phyloP scores from a whole-genome alignment of 139 green algal species.

The Picochlorum sp. region DNA sequence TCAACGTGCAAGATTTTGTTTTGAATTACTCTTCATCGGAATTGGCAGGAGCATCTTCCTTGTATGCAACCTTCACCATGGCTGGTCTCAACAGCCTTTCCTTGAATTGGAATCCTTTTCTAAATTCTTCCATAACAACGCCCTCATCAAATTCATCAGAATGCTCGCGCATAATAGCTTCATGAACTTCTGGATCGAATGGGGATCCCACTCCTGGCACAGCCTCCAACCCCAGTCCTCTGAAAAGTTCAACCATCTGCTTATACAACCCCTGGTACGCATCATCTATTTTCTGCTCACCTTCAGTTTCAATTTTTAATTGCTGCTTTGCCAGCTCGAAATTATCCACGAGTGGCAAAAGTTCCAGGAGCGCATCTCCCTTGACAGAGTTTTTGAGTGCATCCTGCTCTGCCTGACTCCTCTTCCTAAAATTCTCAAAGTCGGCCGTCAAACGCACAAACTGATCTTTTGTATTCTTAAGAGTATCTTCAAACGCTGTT shows the following conservation, averaged over 20 bases:
- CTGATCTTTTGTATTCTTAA: slow-evolving; percentile 56
- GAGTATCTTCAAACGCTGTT: slow-evolving; percentile 12
- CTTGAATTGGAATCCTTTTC: slow-evolving; percentile 82
- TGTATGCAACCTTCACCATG: slow-evolving; percentile 90
- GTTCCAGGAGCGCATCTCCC: slow-evolving; percentile 59
- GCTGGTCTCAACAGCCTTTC: slow-evolving; percentile 82
- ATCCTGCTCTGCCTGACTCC: slow-evolving; percentile 71
- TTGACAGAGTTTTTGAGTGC: slow-evolving; percentile 43
- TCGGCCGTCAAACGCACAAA: slow-evolving; percentile 87
- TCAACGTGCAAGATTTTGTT: neutral
- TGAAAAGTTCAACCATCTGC: slow-evolving; percentile 90
- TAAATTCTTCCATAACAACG: slow-evolving; percentile 85
- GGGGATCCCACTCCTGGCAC: slow-evolving; percentile 66
- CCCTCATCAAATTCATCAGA: slow-evolving; percentile 65
- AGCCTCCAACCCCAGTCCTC: slow-evolving; percentile 70
- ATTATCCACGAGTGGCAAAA: slow-evolving; percentile 92
- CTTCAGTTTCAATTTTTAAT: slow-evolving; percentile 84
- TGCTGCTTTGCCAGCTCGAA: slow-evolving; percentile 83
- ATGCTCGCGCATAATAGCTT: slow-evolving; percentile 88
- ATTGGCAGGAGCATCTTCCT: slow-evolving; percentile 4
- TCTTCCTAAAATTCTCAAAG: slow-evolving; percentile 99
- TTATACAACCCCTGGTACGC: slow-evolving; percentile 90
- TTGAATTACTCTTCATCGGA: neutral
- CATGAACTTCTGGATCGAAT: slow-evolving; percentile 94
- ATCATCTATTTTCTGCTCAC: slow-evolving; percentile 83